Percentiles rank a stretch among this genome's conserved stretches.
Conservation (phyloP, 345 rosid species). For the Hibiscus syriacus region DNA sequence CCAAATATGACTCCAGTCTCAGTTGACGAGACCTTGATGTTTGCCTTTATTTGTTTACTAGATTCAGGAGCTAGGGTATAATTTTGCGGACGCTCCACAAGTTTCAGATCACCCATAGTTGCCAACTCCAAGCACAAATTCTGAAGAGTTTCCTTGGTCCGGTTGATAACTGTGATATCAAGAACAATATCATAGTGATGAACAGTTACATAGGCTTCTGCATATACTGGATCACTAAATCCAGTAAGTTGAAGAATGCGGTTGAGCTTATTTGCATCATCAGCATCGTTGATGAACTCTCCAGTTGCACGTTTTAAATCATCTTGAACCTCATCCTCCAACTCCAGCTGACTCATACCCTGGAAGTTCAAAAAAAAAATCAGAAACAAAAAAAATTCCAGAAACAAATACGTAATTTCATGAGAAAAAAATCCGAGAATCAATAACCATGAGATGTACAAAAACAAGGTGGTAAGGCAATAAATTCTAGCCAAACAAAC, state of each 20-base stretch:
- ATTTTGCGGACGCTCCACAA: slow-evolving; percentile 96
- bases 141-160: slow-evolving; percentile 96
- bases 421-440: background rate
- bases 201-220: slow-evolving; percentile 95
- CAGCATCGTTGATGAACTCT: slow-evolving; percentile 85
- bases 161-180: slow-evolving; percentile 85
- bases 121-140: slow-evolving; percentile 96
- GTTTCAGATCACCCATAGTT: slow-evolving; percentile 99
- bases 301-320: slow-evolving; percentile 98
- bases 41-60: slow-evolving; percentile 96
- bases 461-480: background rate
- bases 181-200: slow-evolving; percentile 96
- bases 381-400: background rate
- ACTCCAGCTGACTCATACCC: slow-evolving; percentile 99
- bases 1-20: slow-evolving; percentile 98
- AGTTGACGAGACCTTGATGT: slow-evolving; percentile 96
- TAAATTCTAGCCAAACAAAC: background rate
- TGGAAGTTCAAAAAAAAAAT: too few species aligned
- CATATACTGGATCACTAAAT: slow-evolving; percentile 98
- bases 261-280: slow-evolving; percentile 92
- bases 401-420: background rate
- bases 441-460: background rate
- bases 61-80: slow-evolving; percentile 94
- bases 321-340: slow-evolving; percentile 98
- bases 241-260: slow-evolving; percentile 98